These are phyloP conservation scores for Exophiala calicioides DNA, from an alignment of 2,329 filamentous ascomycete species.

Conservation along the genomic window DNA sequence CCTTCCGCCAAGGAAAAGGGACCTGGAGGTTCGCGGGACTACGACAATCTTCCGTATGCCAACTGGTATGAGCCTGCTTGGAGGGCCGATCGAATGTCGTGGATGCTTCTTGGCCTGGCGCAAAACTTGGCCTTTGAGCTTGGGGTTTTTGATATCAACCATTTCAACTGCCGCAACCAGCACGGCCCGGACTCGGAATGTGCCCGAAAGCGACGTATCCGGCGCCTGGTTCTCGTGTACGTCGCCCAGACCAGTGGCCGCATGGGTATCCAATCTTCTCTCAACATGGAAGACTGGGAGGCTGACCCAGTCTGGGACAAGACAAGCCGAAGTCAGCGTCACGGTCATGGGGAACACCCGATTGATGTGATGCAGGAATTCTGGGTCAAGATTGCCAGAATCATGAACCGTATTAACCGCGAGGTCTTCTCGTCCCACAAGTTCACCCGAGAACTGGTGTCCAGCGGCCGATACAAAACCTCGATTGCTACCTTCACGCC, in stretches of 20 bases:
- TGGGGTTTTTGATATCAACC: constrained; percentile 80
- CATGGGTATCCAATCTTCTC: constrained; percentile 90
- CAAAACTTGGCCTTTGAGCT: constrained; percentile 67
- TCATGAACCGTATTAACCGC: constrained; percentile 89
- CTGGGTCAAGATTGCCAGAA: constrained; percentile 89
- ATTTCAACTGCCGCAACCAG: constrained; percentile 52
- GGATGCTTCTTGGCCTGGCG: constrained; percentile 60
- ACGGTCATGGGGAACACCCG: constrained; percentile 36
- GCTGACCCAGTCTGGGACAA: constrained; percentile 30
- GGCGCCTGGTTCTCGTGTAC: constrained; percentile 84
- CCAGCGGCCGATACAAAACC: constrained; percentile 78
- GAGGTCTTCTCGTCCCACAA: constrained; percentile 83
- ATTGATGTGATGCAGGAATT: constrained; percentile 70
- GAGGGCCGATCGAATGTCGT: constrained; percentile 67
- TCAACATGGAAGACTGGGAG: constrained; percentile 54
- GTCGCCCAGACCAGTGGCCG: constrained; percentile 91
- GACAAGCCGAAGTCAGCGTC: constrained; percentile 14
- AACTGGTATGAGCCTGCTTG: constrained; percentile 96
- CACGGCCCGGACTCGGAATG: constrained; percentile 64
- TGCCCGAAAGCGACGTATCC: constrained; percentile 78
- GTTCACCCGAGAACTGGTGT: constrained; percentile 85
- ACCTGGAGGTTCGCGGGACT: constrained; percentile 40
- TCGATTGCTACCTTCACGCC: constrained; percentile 80
- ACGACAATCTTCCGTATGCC: constrained; percentile 66
- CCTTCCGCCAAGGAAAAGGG: constrained; percentile 39